Percentiles rank a stretch among this genome's conserved stretches.
These are phyloP conservation scores for Petrea volubilis DNA, from an alignment of 257 asterid species.

Conservation along the genomic window DNA sequence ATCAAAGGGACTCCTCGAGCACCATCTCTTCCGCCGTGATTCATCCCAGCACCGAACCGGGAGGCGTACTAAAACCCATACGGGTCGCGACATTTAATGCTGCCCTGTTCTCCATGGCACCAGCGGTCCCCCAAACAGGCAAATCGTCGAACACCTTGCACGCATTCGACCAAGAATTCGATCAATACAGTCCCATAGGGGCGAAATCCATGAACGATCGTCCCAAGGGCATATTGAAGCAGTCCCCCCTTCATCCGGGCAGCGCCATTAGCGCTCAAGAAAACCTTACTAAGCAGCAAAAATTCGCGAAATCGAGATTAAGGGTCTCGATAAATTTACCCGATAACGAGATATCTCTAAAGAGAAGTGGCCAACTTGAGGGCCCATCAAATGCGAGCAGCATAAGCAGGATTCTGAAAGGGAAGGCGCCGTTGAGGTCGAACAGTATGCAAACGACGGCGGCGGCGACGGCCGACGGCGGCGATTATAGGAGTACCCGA, in stretches of 20 bases:
- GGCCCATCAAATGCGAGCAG: constrained; percentile 20
- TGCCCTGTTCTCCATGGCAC: constrained; percentile 98
- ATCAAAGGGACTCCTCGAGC: constrained; percentile 16
- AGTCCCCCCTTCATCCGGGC: constrained; percentile 61
- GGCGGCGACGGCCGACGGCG: neutral
- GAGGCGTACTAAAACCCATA: constrained; percentile 33
- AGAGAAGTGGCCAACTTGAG: constrained; percentile 56
- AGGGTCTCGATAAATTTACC: constrained; percentile 92
- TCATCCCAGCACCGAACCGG: constrained; percentile 57
- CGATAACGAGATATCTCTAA: constrained; percentile 85
- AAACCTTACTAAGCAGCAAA: constrained; percentile 43
- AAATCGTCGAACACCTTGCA: constrained; percentile 28
- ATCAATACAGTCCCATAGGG: constrained; percentile 34
- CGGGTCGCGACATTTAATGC: constrained; percentile 90
- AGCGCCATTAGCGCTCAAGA: constrained; percentile 25
- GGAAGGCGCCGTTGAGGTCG: constrained; percentile 57
- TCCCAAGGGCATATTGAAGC: constrained; percentile 80
- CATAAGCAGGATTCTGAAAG: constrained; percentile 37
- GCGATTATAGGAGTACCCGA: constrained; percentile 28
- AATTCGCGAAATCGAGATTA: constrained; percentile 63
- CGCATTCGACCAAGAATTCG: constrained; percentile 26
- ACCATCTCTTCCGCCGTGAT: constrained; percentile 61
- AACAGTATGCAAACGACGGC: constrained; percentile 30
- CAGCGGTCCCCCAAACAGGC: constrained; percentile 57
- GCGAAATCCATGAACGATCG: constrained; percentile 55